A percentile compares a stretch with the other conserved stretches of the same genome.
phyloP scores from a whole-genome alignment of 805 yeast genomes.

The Candida andamanensis region DNA sequence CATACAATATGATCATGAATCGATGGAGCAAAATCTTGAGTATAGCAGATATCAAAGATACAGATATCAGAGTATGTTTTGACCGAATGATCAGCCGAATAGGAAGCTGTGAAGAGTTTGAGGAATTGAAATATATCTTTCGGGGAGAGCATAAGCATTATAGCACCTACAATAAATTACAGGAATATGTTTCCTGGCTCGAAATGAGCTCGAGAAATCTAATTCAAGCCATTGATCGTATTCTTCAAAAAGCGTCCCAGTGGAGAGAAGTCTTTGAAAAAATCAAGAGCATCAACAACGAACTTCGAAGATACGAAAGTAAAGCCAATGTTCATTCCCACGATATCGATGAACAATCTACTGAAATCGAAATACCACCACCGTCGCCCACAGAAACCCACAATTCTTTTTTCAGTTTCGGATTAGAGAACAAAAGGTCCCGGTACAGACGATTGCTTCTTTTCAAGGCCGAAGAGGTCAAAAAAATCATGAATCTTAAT shows the following conservation, averaged over 20 bases:
- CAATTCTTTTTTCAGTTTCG: constrained; percentile 30
- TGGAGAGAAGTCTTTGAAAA: constrained; percentile 29
- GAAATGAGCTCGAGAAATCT: constrained; percentile 21
- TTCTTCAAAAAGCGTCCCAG: constrained; percentile 18
- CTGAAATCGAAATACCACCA: neutral
- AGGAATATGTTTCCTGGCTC: constrained; percentile 18
- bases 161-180: constrained; percentile 11
- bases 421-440: constrained; percentile 48
- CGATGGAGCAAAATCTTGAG: constrained; percentile 33
- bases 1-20: constrained; percentile 22
- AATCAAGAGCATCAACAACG: constrained; percentile 24
- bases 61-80: constrained; percentile 23
- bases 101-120: constrained; percentile 5
- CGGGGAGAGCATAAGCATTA: constrained; percentile 5
- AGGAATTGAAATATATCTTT: constrained; percentile 6
- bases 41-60: constrained; percentile 27
- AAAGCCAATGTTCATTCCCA: constrained; percentile 8
- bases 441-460: constrained; percentile 42
- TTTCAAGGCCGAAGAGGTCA: constrained; percentile 35
- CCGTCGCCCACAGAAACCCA: constrained; percentile 1
- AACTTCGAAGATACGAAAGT: constrained; percentile 24
- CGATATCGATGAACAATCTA: neutral
- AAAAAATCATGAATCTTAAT: constrained; percentile 39
- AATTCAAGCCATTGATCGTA: constrained; percentile 16
- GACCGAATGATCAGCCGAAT: constrained; percentile 13